Conservation (phyloP, 495 filamentous ascomycete species). For the Geopyxis carbonaria region DNA sequence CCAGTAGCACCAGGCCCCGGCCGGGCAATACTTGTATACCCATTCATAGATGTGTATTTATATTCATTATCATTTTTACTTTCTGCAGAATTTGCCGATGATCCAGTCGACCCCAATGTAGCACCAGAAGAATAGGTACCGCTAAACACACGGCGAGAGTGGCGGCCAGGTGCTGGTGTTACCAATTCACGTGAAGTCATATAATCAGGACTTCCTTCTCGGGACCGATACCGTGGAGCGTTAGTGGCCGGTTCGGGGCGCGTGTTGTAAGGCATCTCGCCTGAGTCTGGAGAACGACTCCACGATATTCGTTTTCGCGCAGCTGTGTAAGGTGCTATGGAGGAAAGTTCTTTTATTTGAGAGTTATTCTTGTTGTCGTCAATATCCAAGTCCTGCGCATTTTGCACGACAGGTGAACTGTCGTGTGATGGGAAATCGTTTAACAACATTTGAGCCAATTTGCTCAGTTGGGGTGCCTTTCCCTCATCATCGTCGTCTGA, state of each 20-base stretch:
- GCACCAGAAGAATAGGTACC: conserved; percentile 4
- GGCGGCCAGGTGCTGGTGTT: conserved; percentile 17
- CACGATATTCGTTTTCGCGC: conserved; percentile 17
- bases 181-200: conserved; percentile 18
- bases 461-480: conserved; percentile 23
- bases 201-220: conserved; percentile 16
- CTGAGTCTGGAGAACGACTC: conserved; percentile 18
- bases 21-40: conserved; percentile 15
- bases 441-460: conserved; percentile 22
- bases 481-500: conserved; percentile 20
- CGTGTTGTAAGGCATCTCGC: conserved; percentile 2
- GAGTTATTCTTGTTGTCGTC: background rate
- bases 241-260: background rate
- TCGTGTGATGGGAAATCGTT: conserved; percentile 17
- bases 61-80: conserved; percentile 11
- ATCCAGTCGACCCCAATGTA: conserved; percentile 8
- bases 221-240: conserved; percentile 4
- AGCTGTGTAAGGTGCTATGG: background rate
- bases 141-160: conserved; percentile 13
- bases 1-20: conserved; percentile 8
- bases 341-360: background rate
- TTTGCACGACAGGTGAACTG: background rate
- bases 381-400: background rate
- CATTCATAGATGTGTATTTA: conserved; percentile 3
- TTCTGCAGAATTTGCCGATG: conserved; percentile 13